Base-by-base conservation (phyloP, 306 rosid genomes). In the Lathyrus tuberosus region DNA sequence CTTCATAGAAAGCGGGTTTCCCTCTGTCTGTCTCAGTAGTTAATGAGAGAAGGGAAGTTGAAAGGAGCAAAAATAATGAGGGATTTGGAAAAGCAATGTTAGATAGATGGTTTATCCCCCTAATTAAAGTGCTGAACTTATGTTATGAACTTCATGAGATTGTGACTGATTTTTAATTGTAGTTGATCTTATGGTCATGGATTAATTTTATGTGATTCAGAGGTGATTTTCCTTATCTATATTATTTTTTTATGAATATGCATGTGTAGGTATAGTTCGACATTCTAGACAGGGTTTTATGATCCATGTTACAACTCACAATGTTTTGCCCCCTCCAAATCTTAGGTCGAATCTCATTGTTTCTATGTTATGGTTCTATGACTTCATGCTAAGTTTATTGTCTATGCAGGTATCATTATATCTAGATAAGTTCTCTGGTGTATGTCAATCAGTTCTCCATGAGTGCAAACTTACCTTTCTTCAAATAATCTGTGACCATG, bases 391-490 rank as follows among this genome's bases (percentile, higher is more conserved):
- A 57, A 57, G 6, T 75, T 47, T 74, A 56, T 69, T 59, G 40
- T 70, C 56, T 71, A 64, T 84, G 84, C 83, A 94, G 98, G 98
- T 94, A 33, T 94, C 98, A 47, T 84, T 94, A 76, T 94, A 94
- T 79, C 88, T 90, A 46, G 98, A 94, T 82, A 94, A 94, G 80
- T 94, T 94, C 79, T 90, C 98, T 53, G 98, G 98, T 48, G 92
- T 94, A 61, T 94, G 98, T 65, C 98, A 90, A 81, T 74, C 89
- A 2, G 91, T 91, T 72, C 94, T 94, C 80, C 98, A 94, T 46
- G 98, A 94, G 67, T 88, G 98, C 91, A 94, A 90, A 80, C 98
- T 94, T 72, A 83, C 97, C 64, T 91, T 88, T 83, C 79, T 94
- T 67, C 98, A 91, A 82, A 87, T 94, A 67, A 67, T 91, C 74